Evolutionary conservation across 441 rosid genomes (phyloP), one percentile per base, ranked within the genome.

Genomic region (Pelargonium fulgidum): DNA sequence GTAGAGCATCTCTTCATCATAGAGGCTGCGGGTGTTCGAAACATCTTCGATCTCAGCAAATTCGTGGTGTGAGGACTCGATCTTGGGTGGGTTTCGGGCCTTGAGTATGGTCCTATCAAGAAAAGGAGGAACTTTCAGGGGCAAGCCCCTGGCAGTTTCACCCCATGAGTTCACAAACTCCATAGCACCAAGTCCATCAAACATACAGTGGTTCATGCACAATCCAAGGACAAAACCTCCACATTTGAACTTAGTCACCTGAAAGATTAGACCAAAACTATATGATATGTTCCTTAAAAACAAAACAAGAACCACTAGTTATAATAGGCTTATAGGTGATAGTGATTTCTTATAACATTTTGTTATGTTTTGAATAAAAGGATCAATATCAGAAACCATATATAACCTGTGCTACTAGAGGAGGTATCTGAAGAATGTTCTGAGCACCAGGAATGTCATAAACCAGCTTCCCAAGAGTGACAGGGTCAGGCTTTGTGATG

Each of bases 81-180:
- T 66, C 73, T 70, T 73, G 0, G 96, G 90, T 2, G 89, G 91
- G 69, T 63, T 73, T 7, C 87, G 68, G 0, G 97, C 78, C 74
- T 71, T 79, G 62, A 93, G 88, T 42, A 88, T 79, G 63, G 71
- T 89, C 66, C 86, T 81, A 69, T 90, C 94, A 29, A 79, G 75
- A 73, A 75, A 81, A 47, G 97, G 97, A 56, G 91, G 90, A 41
- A 68, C 72, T 1, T 77, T 74, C 24, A 91, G 78, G 47, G 92
- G 87, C 73, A 87, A 75, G 10, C 87, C 91, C 70, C 92, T 79
- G 41, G 97, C 82, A 19, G 81, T 86, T 75, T 88, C 87, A 17
- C 87, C 94, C 96, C 97, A 91, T 11, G 94, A 88, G 73, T 86
- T 89, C 62, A 93, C 79, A 70, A 93, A 93, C 65, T 89, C 89